Conservation (phyloP, 2,329 filamentous ascomycete species). For the Monosporascus sp. region DNA sequence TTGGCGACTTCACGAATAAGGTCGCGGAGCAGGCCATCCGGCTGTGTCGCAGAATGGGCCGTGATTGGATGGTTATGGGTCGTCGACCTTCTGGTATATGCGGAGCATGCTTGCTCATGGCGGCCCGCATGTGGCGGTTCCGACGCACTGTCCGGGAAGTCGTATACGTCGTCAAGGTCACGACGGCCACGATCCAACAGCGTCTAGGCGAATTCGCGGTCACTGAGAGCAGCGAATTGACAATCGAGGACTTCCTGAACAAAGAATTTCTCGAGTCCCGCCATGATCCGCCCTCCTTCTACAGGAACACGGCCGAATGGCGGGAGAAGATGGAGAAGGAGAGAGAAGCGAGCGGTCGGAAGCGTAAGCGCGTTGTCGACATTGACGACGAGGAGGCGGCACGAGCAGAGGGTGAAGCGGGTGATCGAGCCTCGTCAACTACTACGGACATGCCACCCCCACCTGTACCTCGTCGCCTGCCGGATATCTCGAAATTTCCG, state of each 20-base stretch:
- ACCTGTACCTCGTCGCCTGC: constrained; percentile 22
- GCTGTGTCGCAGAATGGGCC: constrained; percentile 86
- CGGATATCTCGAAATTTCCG: constrained; percentile 22
- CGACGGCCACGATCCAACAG: constrained; percentile 86
- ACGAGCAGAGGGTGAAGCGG: constrained; percentile 4
- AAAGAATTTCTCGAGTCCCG: constrained; percentile 64
- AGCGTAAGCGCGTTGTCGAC: constrained; percentile 38
- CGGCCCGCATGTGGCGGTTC: constrained; percentile 97
- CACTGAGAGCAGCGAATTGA: constrained; percentile 78
- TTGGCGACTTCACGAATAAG: constrained; percentile 71
- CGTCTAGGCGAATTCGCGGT: constrained; percentile 87
- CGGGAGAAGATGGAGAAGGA: constrained; percentile 47
- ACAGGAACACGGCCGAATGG: constrained; percentile 57
- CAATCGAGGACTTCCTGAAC: constrained; percentile 78
- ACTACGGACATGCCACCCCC: constrained; percentile 24
- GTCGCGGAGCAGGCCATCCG: constrained; percentile 85
- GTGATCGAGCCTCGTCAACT: constrained; percentile 13
- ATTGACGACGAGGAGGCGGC: constrained; percentile 24
- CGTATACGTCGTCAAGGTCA: constrained; percentile 97
- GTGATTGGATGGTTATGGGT: constrained; percentile 96
- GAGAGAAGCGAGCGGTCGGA: constrained; percentile 31
- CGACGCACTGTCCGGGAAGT: constrained; percentile 87
- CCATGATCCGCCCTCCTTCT: constrained; percentile 80
- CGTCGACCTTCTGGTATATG: constrained; percentile 90
- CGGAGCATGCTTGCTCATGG: constrained; percentile 88